Percentiles rank a stretch among this genome's conserved stretches.
These are phyloP conservation scores for Cercophora scortea DNA, from an alignment of 495 filamentous ascomycete genomes.

Conservation along the genomic window DNA sequence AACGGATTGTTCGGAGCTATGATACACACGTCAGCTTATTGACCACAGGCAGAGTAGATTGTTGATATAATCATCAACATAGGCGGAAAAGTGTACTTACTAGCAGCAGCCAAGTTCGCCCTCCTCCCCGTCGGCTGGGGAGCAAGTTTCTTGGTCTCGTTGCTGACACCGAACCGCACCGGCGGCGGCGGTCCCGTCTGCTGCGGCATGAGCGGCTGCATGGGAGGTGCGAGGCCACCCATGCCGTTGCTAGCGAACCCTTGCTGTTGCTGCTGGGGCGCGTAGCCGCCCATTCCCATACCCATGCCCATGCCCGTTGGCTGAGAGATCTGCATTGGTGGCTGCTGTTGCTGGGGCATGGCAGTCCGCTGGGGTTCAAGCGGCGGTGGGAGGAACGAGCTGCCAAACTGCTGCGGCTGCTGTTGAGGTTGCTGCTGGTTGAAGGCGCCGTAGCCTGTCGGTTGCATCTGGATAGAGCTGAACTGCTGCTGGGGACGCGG, in stretches of 20 bases:
- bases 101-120: constrained; percentile 88
- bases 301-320: constrained; percentile 37
- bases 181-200: constrained; percentile 91
- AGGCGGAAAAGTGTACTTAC: constrained; percentile 55
- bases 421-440: constrained; percentile 43
- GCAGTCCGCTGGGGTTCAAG: constrained; percentile 40
- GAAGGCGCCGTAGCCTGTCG: constrained; percentile 59
- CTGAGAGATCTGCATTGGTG: constrained; percentile 28
- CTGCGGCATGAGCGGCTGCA: constrained; percentile 63
- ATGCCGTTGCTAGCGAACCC: constrained; percentile 3
- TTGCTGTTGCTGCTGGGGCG: constrained; percentile 49
- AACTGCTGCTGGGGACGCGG: constrained; percentile 25
- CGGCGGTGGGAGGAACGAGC: constrained; percentile 44
- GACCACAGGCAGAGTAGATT: neutral
- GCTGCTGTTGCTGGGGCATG: constrained; percentile 34
- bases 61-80: neutral
- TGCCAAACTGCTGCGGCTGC: constrained; percentile 50
- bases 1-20: constrained; percentile 87
- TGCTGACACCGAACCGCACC: constrained; percentile 75
- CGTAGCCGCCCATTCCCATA: constrained; percentile 53
- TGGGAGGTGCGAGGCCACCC: constrained; percentile 4
- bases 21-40: constrained; percentile 4
- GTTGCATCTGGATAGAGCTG: constrained; percentile 50
- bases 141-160: constrained; percentile 63
- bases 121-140: constrained; percentile 84